These are phyloP conservation scores for Trichoderma semiorbis DNA, from an alignment of 2,329 filamentous ascomycete species.

Conservation along the genomic window DNA sequence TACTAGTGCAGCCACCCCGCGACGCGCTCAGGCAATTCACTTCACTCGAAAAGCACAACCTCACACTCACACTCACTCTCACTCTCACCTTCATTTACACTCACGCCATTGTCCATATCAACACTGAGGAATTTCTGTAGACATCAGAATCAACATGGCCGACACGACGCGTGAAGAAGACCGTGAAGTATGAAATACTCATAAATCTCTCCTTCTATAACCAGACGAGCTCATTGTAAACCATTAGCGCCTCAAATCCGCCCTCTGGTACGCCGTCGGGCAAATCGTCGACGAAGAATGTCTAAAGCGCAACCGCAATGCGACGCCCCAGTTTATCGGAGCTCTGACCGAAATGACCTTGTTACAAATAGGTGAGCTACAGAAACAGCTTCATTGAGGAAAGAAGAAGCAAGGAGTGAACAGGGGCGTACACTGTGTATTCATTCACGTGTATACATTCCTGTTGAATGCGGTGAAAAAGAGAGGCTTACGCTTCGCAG, in stretches of 20 bases:
- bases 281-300: slow-evolving; percentile 87
- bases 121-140: background rate
- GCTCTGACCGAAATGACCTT: slow-evolving; percentile 83
- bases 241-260: slow-evolving; percentile 71
- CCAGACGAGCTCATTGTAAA: background rate
- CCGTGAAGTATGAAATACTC: slow-evolving; percentile 32
- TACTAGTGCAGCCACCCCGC: background rate
- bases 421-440: background rate
- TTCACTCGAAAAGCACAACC: background rate
- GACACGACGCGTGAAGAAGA: slow-evolving; percentile 34
- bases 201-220: background rate
- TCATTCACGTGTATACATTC: background rate
- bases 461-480: background rate
- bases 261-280: slow-evolving; percentile 79
- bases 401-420: background rate
- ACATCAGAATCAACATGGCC: slow-evolving; percentile 28
- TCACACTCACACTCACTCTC: background rate
- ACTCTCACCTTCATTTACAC: background rate
- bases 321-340: slow-evolving; percentile 87
- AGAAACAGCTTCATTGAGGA: background rate
- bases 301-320: slow-evolving; percentile 61
- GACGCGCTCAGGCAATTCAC: background rate
- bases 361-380: slow-evolving; percentile 70
- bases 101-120: background rate
- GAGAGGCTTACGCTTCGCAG: slow-evolving; percentile 33